phyloP scores from a whole-genome alignment of 495 filamentous ascomycete genomes.

The Amphirosellinia nigrospora region DNA sequence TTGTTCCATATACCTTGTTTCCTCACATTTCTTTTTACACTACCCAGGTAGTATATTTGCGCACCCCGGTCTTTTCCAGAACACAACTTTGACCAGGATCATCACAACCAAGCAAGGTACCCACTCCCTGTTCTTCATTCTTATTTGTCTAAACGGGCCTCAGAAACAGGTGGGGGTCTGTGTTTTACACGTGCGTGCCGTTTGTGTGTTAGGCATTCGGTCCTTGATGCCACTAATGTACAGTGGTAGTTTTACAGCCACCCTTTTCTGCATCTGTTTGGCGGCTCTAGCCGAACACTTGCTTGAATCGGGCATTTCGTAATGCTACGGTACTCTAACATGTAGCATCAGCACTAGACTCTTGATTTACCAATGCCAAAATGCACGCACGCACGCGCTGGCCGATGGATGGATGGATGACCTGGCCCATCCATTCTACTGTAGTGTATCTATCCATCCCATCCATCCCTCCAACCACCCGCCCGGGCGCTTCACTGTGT shows the following conservation, averaged over 20 bases:
- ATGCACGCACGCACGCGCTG: too few relatives aligned
- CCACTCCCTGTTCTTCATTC: neutral
- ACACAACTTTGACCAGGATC: neutral
- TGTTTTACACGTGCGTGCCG: conserved; percentile 10
- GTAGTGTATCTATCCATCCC: neutral
- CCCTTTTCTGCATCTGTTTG: conserved; percentile 7
- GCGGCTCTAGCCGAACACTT: conserved; percentile 13
- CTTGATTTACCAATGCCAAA: neutral
- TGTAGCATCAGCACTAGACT: neutral
- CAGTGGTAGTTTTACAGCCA: neutral
- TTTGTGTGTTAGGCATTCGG: neutral
- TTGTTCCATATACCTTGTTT: neutral
- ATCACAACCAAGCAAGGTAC: neutral
- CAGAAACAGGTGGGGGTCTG: neutral
- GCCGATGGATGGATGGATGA: too few relatives aligned
- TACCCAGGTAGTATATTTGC: too few relatives aligned
- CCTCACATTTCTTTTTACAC: neutral
- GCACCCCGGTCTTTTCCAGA: conserved; percentile 13
- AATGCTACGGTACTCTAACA: neutral
- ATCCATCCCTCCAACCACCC: conserved; percentile 4
- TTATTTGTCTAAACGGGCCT: conserved; percentile 2
- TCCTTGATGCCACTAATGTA: neutral
- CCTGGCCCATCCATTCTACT: neutral
- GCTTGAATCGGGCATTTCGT: neutral
- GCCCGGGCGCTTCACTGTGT: neutral